phyloP scores from a whole-genome alignment of 768 basidiomycete genomes.

The Suillus placidus region DNA sequence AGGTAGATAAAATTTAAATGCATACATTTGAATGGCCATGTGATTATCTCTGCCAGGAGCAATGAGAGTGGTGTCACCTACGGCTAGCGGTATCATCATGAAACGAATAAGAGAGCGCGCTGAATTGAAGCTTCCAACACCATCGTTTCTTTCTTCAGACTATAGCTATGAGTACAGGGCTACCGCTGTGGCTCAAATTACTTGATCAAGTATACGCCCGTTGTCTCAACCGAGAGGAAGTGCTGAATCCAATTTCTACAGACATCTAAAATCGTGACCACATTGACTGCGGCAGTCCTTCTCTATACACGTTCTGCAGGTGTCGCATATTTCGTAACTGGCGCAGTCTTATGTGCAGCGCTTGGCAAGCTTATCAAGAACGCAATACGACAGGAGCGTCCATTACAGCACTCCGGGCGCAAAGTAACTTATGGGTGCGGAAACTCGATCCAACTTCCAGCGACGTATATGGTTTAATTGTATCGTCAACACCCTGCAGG shows the following conservation, averaged over 20 bases:
- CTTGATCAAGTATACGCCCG: constrained; percentile 32
- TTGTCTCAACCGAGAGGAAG: neutral
- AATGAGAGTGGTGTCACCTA: too few species aligned
- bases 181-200: constrained; percentile 31
- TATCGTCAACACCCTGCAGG: constrained; percentile 38
- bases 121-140: neutral
- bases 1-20: too few species aligned
- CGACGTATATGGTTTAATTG: neutral
- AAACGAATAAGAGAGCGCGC: neutral
- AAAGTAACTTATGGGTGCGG: constrained; percentile 72
- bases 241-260: constrained; percentile 28
- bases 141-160: neutral
- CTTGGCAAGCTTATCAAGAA: constrained; percentile 65
- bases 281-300: constrained; percentile 49
- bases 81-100: neutral
- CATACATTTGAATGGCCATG: too few species aligned
- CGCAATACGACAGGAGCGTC: constrained; percentile 67
- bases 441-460: neutral
- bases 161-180: neutral
- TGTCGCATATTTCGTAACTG: constrained; percentile 59
- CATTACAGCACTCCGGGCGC: constrained; percentile 39
- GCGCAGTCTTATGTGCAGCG: constrained; percentile 56
- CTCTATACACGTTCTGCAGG: constrained; percentile 67
- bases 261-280: constrained; percentile 62
- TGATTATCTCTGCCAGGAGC: too few species aligned